Base-by-base conservation (phyloP, 1,139 yeast genomes). In the Geotrichum klebahnii region DNA sequence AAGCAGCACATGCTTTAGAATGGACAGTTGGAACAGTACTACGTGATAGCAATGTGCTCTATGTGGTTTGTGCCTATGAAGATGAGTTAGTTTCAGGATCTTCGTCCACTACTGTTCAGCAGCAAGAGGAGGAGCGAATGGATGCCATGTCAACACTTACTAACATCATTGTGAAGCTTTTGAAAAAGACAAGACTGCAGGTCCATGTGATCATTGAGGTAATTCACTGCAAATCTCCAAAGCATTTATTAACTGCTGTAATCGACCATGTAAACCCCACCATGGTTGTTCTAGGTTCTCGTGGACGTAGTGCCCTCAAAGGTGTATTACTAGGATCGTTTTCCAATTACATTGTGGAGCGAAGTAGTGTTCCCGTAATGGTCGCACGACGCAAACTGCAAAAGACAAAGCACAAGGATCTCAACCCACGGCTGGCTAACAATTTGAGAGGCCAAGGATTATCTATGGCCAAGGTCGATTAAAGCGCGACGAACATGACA, bases 21-120 rank as follows among this genome's bases (percentile, higher is more conserved):
- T 90, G 96, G 88, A 80, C 90, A 43, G 76, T 90, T 58, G 97
- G 97, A 1, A 81, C 96, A 0, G 85, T 89, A 1, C 73, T 89
- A 48, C 84, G 84, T 24, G 94, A 87, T 61, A 94, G 94, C 0
- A 85, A 89, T 53, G 89, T 89, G 1, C 68, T 90, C 48, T 87
- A 86, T 62, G 78, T 88, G 23, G 80, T 89, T 16, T 84, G 86
- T 64, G 90, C 87, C 22, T 78, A 81, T 56, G 90, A 84, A 62
- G 90, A 84, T 55, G 83, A 76, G 52, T 81, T 77, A 50, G 51
- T 51, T 1, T 53, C 59, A 33, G 52, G 57, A 41, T 32, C 52
- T 16, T 36, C 53, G 12, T 33, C 50, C 8, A 48, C 44, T 2
- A 55, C 56, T 2, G 67, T 68, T 20, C 70, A 66, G 52, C 78